Evolutionary conservation across 2,329 filamentous ascomycete genomes (phyloP).

Genomic region (Amylocarpus encephaloides): DNA sequence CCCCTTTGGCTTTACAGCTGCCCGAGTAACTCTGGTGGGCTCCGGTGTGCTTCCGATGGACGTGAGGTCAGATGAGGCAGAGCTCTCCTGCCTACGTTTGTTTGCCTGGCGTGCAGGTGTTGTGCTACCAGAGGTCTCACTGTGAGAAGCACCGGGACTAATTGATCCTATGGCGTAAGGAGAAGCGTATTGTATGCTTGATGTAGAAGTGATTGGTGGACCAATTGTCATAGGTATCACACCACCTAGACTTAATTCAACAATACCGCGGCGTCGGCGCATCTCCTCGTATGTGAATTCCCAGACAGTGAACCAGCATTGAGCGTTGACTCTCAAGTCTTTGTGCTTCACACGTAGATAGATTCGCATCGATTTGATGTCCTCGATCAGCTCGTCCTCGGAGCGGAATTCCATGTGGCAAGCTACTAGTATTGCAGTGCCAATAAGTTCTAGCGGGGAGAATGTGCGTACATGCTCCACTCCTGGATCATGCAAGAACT

Average conservation of each 20-base stretch:
- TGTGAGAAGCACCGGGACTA: too few species aligned
- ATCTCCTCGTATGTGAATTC: slow-evolving; percentile 25
- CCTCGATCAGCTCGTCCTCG: slow-evolving; percentile 28
- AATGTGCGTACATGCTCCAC: slow-evolving; percentile 31
- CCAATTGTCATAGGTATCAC: neutral
- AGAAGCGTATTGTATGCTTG: neutral
- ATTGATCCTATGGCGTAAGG: neutral
- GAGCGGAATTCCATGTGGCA: slow-evolving; percentile 27
- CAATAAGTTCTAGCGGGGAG: slow-evolving; percentile 32
- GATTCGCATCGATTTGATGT: slow-evolving; percentile 30
- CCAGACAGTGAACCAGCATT: slow-evolving; percentile 31
- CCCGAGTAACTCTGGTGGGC: neutral
- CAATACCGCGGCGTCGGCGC: neutral
- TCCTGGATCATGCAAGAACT: slow-evolving; percentile 21
- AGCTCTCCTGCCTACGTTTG: neutral
- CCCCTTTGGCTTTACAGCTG: too few species aligned
- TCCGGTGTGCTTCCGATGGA: neutral
- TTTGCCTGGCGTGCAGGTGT: too few species aligned
- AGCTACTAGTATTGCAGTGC: slow-evolving; percentile 30
- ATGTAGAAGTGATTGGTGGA: neutral
- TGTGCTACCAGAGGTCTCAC: too few species aligned
- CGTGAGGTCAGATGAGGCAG: neutral
- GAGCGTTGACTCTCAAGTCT: slow-evolving; percentile 32
- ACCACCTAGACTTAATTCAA: too few species aligned
- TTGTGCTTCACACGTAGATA: slow-evolving; percentile 29